Evolutionary conservation across 2,329 filamentous ascomycete genomes (phyloP).

Genomic region (Periglandula ipomoeae): DNA sequence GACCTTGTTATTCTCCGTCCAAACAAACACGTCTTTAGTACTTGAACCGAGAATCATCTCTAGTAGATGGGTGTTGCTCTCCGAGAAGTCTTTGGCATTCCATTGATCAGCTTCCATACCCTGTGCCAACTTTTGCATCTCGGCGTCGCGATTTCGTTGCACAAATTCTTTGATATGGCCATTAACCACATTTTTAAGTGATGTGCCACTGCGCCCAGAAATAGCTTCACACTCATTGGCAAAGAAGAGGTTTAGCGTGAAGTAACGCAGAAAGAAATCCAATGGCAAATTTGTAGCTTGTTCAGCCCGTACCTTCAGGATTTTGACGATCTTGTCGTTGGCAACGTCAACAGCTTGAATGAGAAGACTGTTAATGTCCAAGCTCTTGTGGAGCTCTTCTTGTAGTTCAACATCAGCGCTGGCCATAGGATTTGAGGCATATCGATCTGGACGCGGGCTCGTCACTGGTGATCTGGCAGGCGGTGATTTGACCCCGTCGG

Average conservation of each 20-base stretch:
- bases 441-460: conserved; percentile 35
- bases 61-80: conserved; percentile 51
- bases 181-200: conserved; percentile 72
- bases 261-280: conserved; percentile 68
- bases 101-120: conserved; percentile 75
- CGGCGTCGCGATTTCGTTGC: conserved; percentile 57
- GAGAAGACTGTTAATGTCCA: conserved; percentile 70
- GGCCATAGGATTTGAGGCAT: conserved; percentile 14
- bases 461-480: conserved; percentile 41
- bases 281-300: conserved; percentile 61
- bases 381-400: conserved; percentile 65
- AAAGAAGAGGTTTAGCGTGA: conserved; percentile 73
- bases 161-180: conserved; percentile 76
- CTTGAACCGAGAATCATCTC: conserved; percentile 58
- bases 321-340: conserved; percentile 66
- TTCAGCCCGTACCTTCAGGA: conserved; percentile 68
- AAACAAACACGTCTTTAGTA: conserved; percentile 58
- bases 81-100: conserved; percentile 67
- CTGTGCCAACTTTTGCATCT: conserved; percentile 66
- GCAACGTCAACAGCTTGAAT: conserved; percentile 74
- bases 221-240: conserved; percentile 81
- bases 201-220: conserved; percentile 66
- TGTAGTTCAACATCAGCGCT: conserved; percentile 42
- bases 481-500: conserved; percentile 36
- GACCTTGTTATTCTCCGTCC: conserved; percentile 52